Evolutionary conservation across 2,329 filamentous ascomycete species (phyloP), one percentile per base, ranked within the genome.

Genomic region (Epichloe coenophiala): DNA sequence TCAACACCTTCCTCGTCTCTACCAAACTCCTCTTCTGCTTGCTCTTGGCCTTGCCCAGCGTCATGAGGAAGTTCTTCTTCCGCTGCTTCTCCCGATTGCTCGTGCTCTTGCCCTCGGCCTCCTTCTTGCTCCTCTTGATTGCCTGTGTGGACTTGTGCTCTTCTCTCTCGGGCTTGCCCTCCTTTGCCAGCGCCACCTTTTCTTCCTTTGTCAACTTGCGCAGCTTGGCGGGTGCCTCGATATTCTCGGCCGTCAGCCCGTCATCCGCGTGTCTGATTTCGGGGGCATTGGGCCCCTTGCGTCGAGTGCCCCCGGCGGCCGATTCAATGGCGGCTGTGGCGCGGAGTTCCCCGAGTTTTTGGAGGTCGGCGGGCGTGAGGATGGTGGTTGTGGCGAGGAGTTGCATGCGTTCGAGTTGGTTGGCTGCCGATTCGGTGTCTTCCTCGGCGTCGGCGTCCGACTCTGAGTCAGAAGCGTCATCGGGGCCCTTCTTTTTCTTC

Each of bases 21-120:
- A 87, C 80, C 67, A 98, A 71, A 78, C 88, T 95, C 62, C 90
- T 79, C 83, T 96, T 96, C 63, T 93, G 85, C 76, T 97, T 98
- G 58, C 78, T 80, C 76, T 93, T 94, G 11, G 93, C 93, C 75
- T 98, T 97, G 53, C 91, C 88, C 53, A 98, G 71, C 39, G 91
- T 97, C 93, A 98, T 98, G 61, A 98, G 66, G 70, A 98, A 95
- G 68, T 98, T 98, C 86, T 98, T 98, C 77, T 88, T 88, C 59
- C 91, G 76, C 41, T 86, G 81, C 80, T 98, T 98, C 74, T 98
- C 93, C 72, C 86, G 87, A 71, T 98, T 98, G 57, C 91, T 97
- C 38, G 88, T 90, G 65, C 87, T 95, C 81, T 97, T 97, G 61
- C 93, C 93, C 69, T 89, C 80, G 2, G 81, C 77, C 60, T 84